phyloP scores from a whole-genome alignment of 441 rosid genomes.

The Eutrema salsugineum region DNA sequence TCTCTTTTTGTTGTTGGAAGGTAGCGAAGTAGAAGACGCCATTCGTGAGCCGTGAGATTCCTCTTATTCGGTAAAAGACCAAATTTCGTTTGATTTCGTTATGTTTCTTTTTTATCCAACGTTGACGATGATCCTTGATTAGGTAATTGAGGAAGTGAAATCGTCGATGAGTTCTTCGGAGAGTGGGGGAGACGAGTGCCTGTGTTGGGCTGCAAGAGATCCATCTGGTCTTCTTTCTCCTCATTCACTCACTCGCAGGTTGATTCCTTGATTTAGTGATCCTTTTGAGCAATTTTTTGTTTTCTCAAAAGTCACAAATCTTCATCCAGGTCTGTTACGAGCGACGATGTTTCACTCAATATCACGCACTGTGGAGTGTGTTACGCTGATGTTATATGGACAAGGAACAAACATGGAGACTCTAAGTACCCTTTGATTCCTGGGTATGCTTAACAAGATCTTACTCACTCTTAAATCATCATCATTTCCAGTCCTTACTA shows the following conservation, averaged over 20 bases:
- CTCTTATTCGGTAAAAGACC: background rate
- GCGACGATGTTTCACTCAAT: constrained; percentile 65
- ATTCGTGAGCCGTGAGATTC: background rate
- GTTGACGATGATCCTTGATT: background rate
- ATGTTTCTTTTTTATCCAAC: background rate
- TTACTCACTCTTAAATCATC: background rate
- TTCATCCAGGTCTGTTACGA: constrained; percentile 48
- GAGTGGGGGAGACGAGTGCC: constrained; percentile 40
- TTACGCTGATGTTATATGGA: constrained; percentile 80
- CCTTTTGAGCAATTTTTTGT: background rate
- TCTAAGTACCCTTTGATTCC: constrained; percentile 85
- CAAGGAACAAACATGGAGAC: constrained; percentile 54
- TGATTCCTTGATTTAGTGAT: background rate
- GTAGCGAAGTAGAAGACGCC: background rate
- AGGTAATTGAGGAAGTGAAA: background rate
- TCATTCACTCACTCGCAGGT: constrained; percentile 72
- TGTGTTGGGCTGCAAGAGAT: constrained; percentile 84
- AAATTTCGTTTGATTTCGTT: background rate
- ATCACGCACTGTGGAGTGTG: constrained; percentile 95
- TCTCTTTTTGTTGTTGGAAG: background rate
- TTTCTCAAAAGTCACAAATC: background rate
- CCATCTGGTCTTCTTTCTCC: constrained; percentile 78
- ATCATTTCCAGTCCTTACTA: background rate
- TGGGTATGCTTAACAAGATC: constrained; percentile 47
- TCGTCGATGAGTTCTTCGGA: constrained; percentile 8